These are phyloP conservation scores for Rhizophlyctis rosea DNA, from an alignment of 192 early-diverging fungal species.

Conservation along the genomic window DNA sequence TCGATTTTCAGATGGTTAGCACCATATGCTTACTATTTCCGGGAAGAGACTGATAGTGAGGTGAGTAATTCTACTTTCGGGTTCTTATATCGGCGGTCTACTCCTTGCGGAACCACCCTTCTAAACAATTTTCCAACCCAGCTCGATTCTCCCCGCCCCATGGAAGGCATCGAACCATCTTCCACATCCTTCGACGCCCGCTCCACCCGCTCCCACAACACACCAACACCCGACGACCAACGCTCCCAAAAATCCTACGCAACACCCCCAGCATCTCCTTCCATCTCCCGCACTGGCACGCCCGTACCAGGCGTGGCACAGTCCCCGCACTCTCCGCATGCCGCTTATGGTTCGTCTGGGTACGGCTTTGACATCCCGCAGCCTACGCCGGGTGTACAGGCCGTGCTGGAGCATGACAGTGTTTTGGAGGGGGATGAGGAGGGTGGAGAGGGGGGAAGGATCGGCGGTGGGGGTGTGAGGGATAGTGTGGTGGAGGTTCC, in stretches of 20 bases:
- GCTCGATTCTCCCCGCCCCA: not conserved
- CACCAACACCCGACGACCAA: too few relatives aligned
- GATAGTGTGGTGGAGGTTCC: not conserved
- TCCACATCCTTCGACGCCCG: not conserved
- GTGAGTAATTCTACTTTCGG: not conserved
- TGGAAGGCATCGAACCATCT: not conserved
- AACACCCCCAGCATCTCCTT: too few relatives aligned
- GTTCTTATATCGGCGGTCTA: not conserved
- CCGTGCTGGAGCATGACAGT: too few relatives aligned
- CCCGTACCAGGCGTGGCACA: too few relatives aligned
- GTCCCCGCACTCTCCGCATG: too few relatives aligned
- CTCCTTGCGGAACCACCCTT: too few relatives aligned
- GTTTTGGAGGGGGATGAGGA: constrained; percentile 27
- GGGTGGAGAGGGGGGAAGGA: constrained; percentile 2
- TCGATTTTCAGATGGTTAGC: not conserved
- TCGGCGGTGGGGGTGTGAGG: not conserved
- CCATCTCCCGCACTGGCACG: too few relatives aligned
- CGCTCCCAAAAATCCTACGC: too few relatives aligned
- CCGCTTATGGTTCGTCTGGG: too few relatives aligned
- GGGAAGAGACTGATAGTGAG: not conserved
- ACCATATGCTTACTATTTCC: not conserved
- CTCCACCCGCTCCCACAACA: not conserved
- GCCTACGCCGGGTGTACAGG: too few relatives aligned
- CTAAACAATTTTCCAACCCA: not conserved
- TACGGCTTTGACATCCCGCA: too few relatives aligned